Conservation (phyloP, 2,329 filamentous ascomycete genomes). For the Pseudopyrenochaeta lycopersici region DNA sequence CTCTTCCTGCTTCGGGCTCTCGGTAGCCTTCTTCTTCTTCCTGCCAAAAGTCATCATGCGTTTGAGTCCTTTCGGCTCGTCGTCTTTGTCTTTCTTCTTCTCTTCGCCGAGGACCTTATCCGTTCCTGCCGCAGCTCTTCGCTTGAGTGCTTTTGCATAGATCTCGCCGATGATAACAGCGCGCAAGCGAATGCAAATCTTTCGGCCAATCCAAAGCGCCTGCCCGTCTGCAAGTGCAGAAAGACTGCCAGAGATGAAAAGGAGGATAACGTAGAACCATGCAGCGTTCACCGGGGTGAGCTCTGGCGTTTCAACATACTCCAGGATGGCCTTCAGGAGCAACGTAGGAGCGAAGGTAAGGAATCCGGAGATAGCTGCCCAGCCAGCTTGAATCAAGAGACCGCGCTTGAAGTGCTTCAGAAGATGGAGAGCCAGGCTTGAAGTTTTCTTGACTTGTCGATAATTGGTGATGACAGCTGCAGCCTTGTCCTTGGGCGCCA, state of each 20-base stretch:
- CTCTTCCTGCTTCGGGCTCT: slow-evolving; percentile 50
- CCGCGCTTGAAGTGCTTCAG: slow-evolving; percentile 82
- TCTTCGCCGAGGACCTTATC: slow-evolving; percentile 76
- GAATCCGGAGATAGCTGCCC: slow-evolving; percentile 80
- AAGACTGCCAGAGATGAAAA: slow-evolving; percentile 83
- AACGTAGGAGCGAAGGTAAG: slow-evolving; percentile 93
- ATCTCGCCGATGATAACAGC: slow-evolving; percentile 98
- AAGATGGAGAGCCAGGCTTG: slow-evolving; percentile 79
- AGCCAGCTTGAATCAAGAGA: slow-evolving; percentile 78
- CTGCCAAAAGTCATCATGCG: slow-evolving; percentile 66
- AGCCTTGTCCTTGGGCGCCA: slow-evolving; percentile 88
- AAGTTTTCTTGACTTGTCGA: slow-evolving; percentile 83
- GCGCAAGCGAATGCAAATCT: slow-evolving; percentile 90
- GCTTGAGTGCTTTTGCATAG: slow-evolving; percentile 91
- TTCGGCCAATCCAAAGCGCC: slow-evolving; percentile 91
- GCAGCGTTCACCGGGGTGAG: slow-evolving; percentile 83
- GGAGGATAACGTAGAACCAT: slow-evolving; percentile 93
- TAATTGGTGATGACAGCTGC: slow-evolving; percentile 81
- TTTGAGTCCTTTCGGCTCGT: slow-evolving; percentile 52
- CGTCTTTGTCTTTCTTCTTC: slow-evolving; percentile 55
- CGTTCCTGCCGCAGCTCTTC: slow-evolving; percentile 80
- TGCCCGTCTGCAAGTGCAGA: slow-evolving; percentile 86
- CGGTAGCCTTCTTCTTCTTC: slow-evolving; percentile 59
- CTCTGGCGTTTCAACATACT: slow-evolving; percentile 88
- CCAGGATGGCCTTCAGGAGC: slow-evolving; percentile 86